phyloP scores from a whole-genome alignment of 345 rosid species.

The Eucalyptus pauciflora region DNA sequence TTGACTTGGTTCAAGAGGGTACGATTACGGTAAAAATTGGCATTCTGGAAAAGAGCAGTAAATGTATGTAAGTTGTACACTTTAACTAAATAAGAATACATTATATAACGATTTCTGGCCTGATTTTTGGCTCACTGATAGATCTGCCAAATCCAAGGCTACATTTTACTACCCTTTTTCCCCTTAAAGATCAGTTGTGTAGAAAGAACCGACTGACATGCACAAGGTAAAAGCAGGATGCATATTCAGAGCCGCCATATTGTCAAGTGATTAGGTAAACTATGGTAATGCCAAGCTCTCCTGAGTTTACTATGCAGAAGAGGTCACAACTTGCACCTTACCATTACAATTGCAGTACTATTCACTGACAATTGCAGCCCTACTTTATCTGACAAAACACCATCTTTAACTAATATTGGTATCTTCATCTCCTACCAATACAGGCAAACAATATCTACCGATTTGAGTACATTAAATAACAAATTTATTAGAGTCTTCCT shows the following conservation, averaged over 20 bases:
- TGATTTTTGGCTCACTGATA: neutral
- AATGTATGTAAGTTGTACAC: too few species aligned
- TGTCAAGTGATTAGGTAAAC: neutral
- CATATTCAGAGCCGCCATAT: neutral
- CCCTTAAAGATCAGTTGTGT: neutral
- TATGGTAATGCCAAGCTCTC: neutral
- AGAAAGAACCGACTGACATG: neutral
- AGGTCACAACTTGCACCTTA: neutral
- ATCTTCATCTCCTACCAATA: neutral
- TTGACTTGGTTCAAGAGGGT: conserved; percentile 35
- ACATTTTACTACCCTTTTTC: neutral
- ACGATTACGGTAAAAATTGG: conserved; percentile 29
- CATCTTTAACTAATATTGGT: neutral
- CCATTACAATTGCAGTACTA: neutral
- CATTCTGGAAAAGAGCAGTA: conserved; percentile 28
- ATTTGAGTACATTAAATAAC: neutral
- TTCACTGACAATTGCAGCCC: neutral
- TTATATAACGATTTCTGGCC: neutral
- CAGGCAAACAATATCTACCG: neutral
- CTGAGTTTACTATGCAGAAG: neutral
- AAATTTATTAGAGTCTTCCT: neutral
- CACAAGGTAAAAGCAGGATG: neutral
- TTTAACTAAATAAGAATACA: neutral
- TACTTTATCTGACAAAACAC: neutral
- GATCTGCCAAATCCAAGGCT: neutral